Percentiles rank a stretch among this genome's conserved stretches.
phyloP scores from a whole-genome alignment of 2,329 filamentous ascomycete genomes.

The Alternaria sp. region DNA sequence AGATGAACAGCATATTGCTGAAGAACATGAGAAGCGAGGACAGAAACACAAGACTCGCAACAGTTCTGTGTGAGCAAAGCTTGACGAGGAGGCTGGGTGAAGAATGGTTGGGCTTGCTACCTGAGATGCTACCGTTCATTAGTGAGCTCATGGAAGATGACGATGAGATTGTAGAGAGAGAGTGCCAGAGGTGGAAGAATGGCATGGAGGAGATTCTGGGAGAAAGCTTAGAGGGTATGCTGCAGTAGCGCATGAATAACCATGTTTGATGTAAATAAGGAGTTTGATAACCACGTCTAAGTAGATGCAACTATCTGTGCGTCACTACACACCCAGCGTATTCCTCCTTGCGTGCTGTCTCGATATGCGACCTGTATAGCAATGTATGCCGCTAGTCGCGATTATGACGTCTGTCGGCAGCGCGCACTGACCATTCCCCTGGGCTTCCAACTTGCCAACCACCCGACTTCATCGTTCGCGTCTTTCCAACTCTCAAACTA shows the following conservation, averaged over 20 bases:
- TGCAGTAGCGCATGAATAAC: conserved; percentile 67
- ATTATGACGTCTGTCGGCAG: background rate
- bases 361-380: background rate
- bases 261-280: background rate
- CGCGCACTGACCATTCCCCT: background rate
- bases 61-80: conserved; percentile 80
- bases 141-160: conserved; percentile 97
- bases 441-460: background rate
- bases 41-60: conserved; percentile 77
- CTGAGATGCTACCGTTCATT: conserved; percentile 96
- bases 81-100: conserved; percentile 84
- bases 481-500: background rate
- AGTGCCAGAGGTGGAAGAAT: conserved; percentile 89
- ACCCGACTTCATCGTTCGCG: background rate
- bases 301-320: background rate
- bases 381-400: background rate
- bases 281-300: background rate
- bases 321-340: background rate
- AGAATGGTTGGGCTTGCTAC: conserved; percentile 89
- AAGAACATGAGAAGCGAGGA: conserved; percentile 78
- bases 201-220: conserved; percentile 89
- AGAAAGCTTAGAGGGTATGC: conserved; percentile 90
- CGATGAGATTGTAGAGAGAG: conserved; percentile 88
- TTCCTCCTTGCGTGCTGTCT: background rate
- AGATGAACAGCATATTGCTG: conserved; percentile 81